Base-by-base conservation (phyloP, 768 basidiomycete species). In the Tulasnella sp. region DNA sequence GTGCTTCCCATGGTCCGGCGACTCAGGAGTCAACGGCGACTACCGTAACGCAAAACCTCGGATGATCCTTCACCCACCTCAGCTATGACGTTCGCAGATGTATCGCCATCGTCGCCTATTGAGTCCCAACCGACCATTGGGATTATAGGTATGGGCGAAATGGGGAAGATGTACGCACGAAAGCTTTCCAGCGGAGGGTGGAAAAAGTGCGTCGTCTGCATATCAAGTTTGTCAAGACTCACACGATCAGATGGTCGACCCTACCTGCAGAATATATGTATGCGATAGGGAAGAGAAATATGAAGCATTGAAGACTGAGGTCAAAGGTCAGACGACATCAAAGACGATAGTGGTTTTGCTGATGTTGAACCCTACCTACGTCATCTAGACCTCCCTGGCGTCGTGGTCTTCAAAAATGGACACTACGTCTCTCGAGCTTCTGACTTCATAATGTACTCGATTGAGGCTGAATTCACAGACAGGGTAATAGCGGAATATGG, bases 81-180 rank as follows among this genome's bases (percentile, higher is more conserved):
- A n/a, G n/a, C n/a, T n/a, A n/a, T n/a, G n/a, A 19, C 4, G 4
- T 25, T 69, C 69, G 6, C 69, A 43, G 43, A 56, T 11, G 60
- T 57, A 29, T 61, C 62, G 1, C 74, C 73, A 0, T 32, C 66
- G 8, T 63, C 68, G 7, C 74, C 76, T 4, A 17, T 66, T 1
- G 70, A 73, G 4, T 67, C 72, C 23, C 88, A 91, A 62, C 87
- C 88, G 5, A 75, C 77, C 0, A 86, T 98, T 36, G 93, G 93
- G 1, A 73, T 96, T 50, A 96, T 96, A 60, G 93, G 94, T 2
- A 96, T 97, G 92, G 93, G 93, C 0, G 87, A 86, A 49, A 98
- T 98, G 94, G 94, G 94, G 2, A 74, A 73, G 65, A 90, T 98
- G 91, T 98, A 97, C 67, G 90, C 91, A 0, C 76, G 75, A 15